Conservation (phyloP, 352 stramenopile species). For the Globisporangium middletonii region DNA sequence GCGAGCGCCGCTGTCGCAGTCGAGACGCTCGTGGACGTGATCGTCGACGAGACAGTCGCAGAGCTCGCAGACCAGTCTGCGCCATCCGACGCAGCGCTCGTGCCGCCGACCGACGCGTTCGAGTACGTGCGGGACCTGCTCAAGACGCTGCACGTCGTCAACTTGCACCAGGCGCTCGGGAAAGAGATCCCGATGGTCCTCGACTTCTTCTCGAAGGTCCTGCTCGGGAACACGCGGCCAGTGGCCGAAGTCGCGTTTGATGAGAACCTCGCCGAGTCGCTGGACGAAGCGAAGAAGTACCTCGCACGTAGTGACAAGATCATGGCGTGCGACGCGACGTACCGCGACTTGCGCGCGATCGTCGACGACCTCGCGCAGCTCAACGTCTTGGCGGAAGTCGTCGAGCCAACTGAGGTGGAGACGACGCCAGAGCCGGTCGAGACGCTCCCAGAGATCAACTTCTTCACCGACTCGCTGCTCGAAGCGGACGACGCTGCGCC, state of each 20-base stretch:
- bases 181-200: conserved; percentile 78
- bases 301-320: conserved; percentile 57
- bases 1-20: conserved; percentile 9
- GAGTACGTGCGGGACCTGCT: conserved; percentile 58
- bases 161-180: conserved; percentile 58
- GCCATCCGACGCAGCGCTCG: neutral
- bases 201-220: conserved; percentile 80
- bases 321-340: conserved; percentile 71
- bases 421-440: conserved; percentile 31
- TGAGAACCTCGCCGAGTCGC: conserved; percentile 72
- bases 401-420: conserved; percentile 4
- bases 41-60: neutral
- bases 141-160: conserved; percentile 76
- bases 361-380: conserved; percentile 44
- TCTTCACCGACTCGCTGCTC: conserved; percentile 77
- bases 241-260: conserved; percentile 70
- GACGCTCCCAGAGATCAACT: conserved; percentile 71
- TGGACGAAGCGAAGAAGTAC: conserved; percentile 76
- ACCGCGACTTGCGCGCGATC: conserved; percentile 46
- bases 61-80: neutral
- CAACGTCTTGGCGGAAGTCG: conserved; percentile 14
- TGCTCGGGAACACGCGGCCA: conserved; percentile 75
- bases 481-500: conserved; percentile 15
- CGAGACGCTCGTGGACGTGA: conserved; percentile 7
- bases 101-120: conserved; percentile 25